Evolutionary conservation across 2,329 filamentous ascomycete species (phyloP).

Genomic region (Colletotrichum aenigma): DNA sequence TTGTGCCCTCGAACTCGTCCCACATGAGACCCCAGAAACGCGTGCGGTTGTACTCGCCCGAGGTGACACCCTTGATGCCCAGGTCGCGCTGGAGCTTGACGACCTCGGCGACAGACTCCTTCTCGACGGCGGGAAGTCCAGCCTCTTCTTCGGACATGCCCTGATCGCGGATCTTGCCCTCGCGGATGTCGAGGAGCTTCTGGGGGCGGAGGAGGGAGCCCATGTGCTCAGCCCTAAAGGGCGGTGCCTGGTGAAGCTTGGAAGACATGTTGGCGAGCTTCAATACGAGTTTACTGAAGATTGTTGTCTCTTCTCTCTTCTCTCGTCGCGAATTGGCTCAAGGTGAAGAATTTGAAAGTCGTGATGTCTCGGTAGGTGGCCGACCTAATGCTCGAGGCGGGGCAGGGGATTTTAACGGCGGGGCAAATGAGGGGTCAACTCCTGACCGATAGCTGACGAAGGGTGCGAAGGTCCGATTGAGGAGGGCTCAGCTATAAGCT

Average conservation of each 20-base stretch:
- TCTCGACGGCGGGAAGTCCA: conserved; percentile 64
- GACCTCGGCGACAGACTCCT: conserved; percentile 68
- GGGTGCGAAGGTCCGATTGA: background rate
- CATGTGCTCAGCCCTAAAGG: conserved; percentile 78
- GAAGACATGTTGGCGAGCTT: background rate
- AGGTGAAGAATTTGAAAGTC: background rate
- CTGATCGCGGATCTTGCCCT: conserved; percentile 58
- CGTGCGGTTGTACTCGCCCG: conserved; percentile 68
- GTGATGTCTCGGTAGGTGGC: background rate
- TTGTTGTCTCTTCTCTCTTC: background rate
- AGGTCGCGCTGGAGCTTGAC: conserved; percentile 72
- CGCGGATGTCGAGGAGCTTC: conserved; percentile 56
- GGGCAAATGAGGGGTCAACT: conserved; percentile 12
- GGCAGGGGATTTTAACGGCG: conserved; percentile 10
- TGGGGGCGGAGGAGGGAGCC: conserved; percentile 76
- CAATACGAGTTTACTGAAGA: too few relatives aligned
- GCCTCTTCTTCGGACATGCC: conserved; percentile 45
- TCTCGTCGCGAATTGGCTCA: background rate
- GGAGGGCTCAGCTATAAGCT: background rate
- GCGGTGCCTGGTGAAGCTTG: conserved; percentile 37
- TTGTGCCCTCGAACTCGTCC: conserved; percentile 57
- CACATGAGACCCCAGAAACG: conserved; percentile 57
- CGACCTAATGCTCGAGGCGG: background rate
- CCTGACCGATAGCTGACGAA: conserved; percentile 1
- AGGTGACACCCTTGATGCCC: conserved; percentile 69